Evolutionary conservation across 345 rosid species (phyloP).

Genomic region (Syzygium grande): DNA sequence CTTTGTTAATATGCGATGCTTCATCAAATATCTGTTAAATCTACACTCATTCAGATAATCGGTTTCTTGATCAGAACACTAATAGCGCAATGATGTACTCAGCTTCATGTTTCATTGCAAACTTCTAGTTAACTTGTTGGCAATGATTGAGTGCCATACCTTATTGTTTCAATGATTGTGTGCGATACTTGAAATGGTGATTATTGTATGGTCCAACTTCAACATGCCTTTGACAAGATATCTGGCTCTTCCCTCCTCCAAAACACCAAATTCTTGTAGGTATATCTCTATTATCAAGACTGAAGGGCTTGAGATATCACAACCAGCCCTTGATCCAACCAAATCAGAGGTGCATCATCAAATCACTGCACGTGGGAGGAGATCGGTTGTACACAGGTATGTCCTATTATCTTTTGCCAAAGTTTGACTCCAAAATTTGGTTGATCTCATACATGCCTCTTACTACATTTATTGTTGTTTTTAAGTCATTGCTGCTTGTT

Average conservation of each 20-base stretch:
- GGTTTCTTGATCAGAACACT: neutral
- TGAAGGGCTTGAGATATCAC: slow-evolving; percentile 67
- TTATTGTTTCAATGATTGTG: neutral
- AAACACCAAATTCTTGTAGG: slow-evolving; percentile 12
- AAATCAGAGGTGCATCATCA: slow-evolving; percentile 68
- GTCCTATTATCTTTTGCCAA: neutral
- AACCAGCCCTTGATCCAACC: slow-evolving; percentile 48
- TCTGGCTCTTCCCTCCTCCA: neutral
- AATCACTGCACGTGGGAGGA: slow-evolving; percentile 50
- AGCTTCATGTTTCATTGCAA: neutral
- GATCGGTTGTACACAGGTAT: slow-evolving; percentile 58
- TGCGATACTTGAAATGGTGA: neutral
- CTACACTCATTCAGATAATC: neutral
- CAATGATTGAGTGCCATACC: neutral
- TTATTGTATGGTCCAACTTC: neutral
- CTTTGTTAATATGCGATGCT: neutral
- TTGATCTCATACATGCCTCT: neutral
- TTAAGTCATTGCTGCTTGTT: neutral
- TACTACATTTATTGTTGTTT: neutral
- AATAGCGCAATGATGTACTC: neutral
- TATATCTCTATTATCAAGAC: slow-evolving; percentile 38
- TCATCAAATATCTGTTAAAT: neutral
- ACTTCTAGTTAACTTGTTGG: neutral
- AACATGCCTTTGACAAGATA: neutral
- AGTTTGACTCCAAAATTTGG: neutral